Base-by-base conservation (phyloP, 192 early-diverging fungal species). In the Umbelopsis vinacea region DNA sequence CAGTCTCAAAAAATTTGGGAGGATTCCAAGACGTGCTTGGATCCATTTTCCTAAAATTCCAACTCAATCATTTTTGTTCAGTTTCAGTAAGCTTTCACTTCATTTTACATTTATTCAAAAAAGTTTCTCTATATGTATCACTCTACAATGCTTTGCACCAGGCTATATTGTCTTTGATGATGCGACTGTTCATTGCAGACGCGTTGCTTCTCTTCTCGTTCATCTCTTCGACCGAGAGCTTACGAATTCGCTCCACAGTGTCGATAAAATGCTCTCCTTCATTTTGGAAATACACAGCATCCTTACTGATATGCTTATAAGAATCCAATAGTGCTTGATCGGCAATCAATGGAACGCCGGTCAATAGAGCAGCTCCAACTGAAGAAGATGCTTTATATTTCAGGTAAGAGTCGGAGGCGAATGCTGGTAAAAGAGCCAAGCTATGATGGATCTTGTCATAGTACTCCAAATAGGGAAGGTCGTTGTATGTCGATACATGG, bases 391-490 rank as follows among this genome's bases (percentile, higher is more conserved):
- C 67, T 10, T 68, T 68, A 14, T 47, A 68, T 2, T 19, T 12
- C 22, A 37, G 47, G 46, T 68, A 68, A 2, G 40, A 22, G 46
- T 68, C 45, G 17, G 67, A 68, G 12, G 45, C 67, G n/a, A 68
- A 68, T 3, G 67, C 67, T 21, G 67, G 67, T 21, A 68, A 46
- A 22, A 68, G 22, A 10, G 67, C 67, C 21, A 68, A 12, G 67
- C 46, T 68, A 33, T 68, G 67, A 21, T 68, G 67, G 5, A 68
- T 68, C 15, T 68, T 48, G 67, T 68, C 40, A 24, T 68, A 68
- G 67, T 68, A 68, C 11, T 68, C 67, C 14, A 68, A 19, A 22
- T 68, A 68, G 0, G 67, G 67, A 0, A 68, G 19, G 19, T 68
- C n/a, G 10, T 68, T 68, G 40, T 15, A 48, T 0, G 67, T 68